phyloP scores from a whole-genome alignment of 176 grass and related monocot genomes.

The Cenchrus americanus region DNA sequence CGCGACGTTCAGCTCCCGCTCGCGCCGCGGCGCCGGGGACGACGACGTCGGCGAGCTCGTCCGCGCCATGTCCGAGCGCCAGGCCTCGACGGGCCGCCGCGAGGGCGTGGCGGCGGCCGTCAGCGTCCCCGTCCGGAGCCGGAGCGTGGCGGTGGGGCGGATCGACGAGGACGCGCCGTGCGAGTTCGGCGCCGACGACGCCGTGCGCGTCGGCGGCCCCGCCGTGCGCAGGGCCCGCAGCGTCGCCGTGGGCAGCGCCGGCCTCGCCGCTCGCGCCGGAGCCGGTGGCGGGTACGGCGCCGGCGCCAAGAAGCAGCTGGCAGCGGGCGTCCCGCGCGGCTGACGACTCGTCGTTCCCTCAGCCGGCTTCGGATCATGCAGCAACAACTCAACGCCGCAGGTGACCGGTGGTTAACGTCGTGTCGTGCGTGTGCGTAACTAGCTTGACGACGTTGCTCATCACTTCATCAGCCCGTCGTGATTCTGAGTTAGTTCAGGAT shows the following conservation, averaged over 20 bases:
- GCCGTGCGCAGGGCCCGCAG: constrained; percentile 43
- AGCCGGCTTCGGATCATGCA: background rate
- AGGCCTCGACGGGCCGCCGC: background rate
- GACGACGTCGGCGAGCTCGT: constrained; percentile 51
- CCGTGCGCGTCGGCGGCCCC: constrained; percentile 26
- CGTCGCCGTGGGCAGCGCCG: constrained; percentile 7
- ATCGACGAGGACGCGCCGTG: constrained; percentile 74
- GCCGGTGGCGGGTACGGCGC: background rate
- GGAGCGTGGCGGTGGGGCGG: constrained; percentile 47
- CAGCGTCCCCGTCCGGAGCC: constrained; percentile 38
- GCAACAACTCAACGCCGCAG: too few species aligned
- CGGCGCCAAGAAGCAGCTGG: background rate
- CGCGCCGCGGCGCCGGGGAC: constrained; percentile 24
- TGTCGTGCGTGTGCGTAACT: background rate
- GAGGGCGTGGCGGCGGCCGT: background rate
- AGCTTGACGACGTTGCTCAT: background rate
- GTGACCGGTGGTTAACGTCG: too few species aligned
- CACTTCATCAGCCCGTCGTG: background rate
- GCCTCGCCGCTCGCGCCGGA: background rate
- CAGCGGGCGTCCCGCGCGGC: background rate
- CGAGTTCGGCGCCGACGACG: constrained; percentile 59
- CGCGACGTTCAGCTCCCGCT: constrained; percentile 43
- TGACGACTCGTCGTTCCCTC: background rate
- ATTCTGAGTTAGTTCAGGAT: background rate
- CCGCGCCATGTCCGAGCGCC: constrained; percentile 50